A percentile compares a stretch with the other conserved stretches of the same genome.
These are phyloP conservation scores for Bretziella fagacearum DNA, from an alignment of 2,329 filamentous ascomycete species.

Conservation along the genomic window DNA sequence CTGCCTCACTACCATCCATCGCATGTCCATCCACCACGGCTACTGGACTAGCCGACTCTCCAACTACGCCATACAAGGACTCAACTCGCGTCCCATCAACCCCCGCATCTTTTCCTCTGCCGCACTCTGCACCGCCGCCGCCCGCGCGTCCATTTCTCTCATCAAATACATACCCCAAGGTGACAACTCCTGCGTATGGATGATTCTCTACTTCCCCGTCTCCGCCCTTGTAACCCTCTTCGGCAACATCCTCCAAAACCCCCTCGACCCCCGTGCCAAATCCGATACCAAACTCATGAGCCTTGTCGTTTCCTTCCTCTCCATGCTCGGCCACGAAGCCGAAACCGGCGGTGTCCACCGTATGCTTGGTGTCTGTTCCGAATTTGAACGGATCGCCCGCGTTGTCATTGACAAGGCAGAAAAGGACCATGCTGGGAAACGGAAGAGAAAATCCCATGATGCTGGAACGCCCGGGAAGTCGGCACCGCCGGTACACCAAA, in stretches of 20 bases:
- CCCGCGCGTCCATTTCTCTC: constrained; percentile 78
- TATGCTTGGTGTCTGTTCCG: constrained; percentile 86
- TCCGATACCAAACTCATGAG: constrained; percentile 86
- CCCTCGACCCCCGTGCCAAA: constrained; percentile 69
- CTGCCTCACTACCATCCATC: constrained; percentile 89
- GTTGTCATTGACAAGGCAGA: constrained; percentile 84
- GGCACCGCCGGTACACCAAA: constrained; percentile 14
- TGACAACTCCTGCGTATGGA: constrained; percentile 89
- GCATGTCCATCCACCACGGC: constrained; percentile 94
- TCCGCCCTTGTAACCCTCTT: constrained; percentile 90
- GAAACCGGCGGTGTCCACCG: constrained; percentile 81
- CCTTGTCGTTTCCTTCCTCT: constrained; percentile 79
- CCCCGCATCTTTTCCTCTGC: constrained; percentile 89
- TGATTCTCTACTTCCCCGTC: constrained; percentile 92
- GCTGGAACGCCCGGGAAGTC: constrained; percentile 14
- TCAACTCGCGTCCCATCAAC: constrained; percentile 81
- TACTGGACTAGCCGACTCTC: constrained; percentile 95
- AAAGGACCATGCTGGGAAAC: constrained; percentile 59
- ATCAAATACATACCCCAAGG: constrained; percentile 94
- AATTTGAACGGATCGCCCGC: constrained; percentile 87
- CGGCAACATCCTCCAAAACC: constrained; percentile 91
- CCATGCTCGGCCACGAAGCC: constrained; percentile 74
- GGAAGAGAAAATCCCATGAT: constrained; percentile 68
- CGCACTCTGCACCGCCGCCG: constrained; percentile 79
- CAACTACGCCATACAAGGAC: constrained; percentile 84